Evolutionary conservation across 2,329 filamentous ascomycete genomes (phyloP).

Genomic region (Aspergillus niger): DNA sequence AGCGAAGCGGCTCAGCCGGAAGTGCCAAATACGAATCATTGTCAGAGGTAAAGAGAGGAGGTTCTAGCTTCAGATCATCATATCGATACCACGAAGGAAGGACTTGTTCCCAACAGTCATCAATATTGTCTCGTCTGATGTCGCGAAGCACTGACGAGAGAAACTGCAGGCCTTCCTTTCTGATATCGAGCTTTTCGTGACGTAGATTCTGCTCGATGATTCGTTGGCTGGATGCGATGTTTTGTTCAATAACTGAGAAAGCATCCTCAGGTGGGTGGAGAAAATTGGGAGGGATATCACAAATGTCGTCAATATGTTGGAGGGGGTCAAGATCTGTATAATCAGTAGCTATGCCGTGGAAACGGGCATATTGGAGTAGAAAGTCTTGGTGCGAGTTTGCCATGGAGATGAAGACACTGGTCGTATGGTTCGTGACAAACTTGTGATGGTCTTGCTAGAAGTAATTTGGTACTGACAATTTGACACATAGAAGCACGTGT

Average conservation of each 20-base stretch:
- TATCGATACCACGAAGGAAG: slow-evolving; percentile 25
- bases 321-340: slow-evolving; percentile 35
- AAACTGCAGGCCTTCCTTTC: slow-evolving; percentile 31
- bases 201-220: slow-evolving; percentile 14
- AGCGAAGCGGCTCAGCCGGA: slow-evolving; percentile 28
- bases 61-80: slow-evolving; percentile 44
- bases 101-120: slow-evolving; percentile 22
- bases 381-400: slow-evolving; percentile 33
- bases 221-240: slow-evolving; percentile 7
- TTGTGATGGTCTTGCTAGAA: background rate
- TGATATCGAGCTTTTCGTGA: slow-evolving; percentile 39
- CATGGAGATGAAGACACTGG: slow-evolving; percentile 4
- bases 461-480: background rate
- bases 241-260: slow-evolving; percentile 20
- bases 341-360: slow-evolving; percentile 45
- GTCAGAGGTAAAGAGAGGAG: slow-evolving; percentile 49
- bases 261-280: slow-evolving; percentile 20
- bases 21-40: slow-evolving; percentile 49
- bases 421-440: background rate
- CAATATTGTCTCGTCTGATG: slow-evolving; percentile 12
- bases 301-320: slow-evolving; percentile 17
- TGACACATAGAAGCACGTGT: background rate
- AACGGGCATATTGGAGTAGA: slow-evolving; percentile 52
- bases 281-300: slow-evolving; percentile 13
- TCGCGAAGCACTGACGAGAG: slow-evolving; percentile 33